Percentiles rank a stretch among this genome's conserved stretches.
These are phyloP conservation scores for Brettanomyces sp. DNA, from an alignment of 805 yeast species.

Conservation along the genomic window DNA sequence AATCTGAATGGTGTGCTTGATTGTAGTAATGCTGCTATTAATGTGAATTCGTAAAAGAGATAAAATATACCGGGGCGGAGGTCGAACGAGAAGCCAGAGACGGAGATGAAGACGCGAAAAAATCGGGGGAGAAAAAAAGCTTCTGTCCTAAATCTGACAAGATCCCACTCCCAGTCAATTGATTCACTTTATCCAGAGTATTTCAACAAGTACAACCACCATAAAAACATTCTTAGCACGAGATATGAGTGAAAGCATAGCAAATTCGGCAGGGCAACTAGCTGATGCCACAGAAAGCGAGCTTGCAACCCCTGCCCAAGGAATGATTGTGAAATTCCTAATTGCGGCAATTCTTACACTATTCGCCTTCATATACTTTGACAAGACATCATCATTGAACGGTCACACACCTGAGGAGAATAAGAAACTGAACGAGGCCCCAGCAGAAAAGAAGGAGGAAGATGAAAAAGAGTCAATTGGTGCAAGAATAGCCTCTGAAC, in stretches of 20 bases:
- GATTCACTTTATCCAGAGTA: no score
- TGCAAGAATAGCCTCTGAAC: neutral
- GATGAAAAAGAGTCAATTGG: conserved; percentile 1
- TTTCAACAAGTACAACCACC: no score
- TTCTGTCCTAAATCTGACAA: no score
- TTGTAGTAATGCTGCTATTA: no score
- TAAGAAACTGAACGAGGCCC: conserved; percentile 3
- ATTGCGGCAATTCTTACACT: conserved; percentile 15
- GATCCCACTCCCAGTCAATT: no score
- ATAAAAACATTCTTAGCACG: no score
- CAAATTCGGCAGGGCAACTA: conserved; percentile 2
- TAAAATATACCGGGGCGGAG: no score
- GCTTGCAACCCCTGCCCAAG: conserved; percentile 10
- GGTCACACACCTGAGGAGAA: conserved; percentile 15
- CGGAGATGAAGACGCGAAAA: no score
- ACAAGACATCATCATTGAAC: conserved; percentile 14
- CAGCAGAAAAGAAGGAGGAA: conserved; percentile 1
- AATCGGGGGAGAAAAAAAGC: no score
- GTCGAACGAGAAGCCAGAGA: no score
- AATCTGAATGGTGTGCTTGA: no score
- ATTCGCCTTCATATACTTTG: conserved; percentile 15
- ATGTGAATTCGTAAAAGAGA: no score
- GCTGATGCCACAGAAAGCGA: conserved; percentile 3
- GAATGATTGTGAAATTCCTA: conserved; percentile 15
- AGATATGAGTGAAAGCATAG: conserved; percentile 1